phyloP scores from a whole-genome alignment of 2,329 filamentous ascomycete species.

The Xylariaceae sp. region DNA sequence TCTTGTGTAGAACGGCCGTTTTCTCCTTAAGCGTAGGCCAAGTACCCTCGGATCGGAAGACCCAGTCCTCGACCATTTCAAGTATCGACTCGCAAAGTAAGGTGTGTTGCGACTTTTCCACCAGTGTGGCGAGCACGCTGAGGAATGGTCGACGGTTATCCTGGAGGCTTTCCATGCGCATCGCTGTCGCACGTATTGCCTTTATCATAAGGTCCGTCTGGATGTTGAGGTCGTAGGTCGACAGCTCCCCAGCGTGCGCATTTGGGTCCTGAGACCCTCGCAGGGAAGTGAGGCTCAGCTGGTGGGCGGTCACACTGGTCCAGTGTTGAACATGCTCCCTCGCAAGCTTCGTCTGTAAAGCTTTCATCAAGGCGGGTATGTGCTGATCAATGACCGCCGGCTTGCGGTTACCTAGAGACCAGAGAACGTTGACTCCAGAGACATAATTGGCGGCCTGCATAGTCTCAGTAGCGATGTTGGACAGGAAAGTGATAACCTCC shows the following conservation, averaged over 20 bases:
- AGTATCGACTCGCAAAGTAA: conserved; percentile 87
- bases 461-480: conserved; percentile 78
- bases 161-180: conserved; percentile 85
- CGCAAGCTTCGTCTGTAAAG: conserved; percentile 82
- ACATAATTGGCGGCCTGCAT: conserved; percentile 75
- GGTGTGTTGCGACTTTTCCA: conserved; percentile 87
- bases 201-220: conserved; percentile 90
- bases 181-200: conserved; percentile 84
- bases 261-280: conserved; percentile 44
- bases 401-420: conserved; percentile 80
- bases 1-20: conserved; percentile 97
- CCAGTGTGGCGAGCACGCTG: conserved; percentile 86
- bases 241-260: conserved; percentile 50
- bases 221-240: conserved; percentile 74
- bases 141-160: conserved; percentile 90
- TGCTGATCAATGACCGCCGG: conserved; percentile 86
- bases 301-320: conserved; percentile 47
- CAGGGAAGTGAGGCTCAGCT: conserved; percentile 31
- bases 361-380: conserved; percentile 83
- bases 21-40: conserved; percentile 98
- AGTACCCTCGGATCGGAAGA: conserved; percentile 89
- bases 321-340: conserved; percentile 86
- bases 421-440: conserved; percentile 85
- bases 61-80: conserved; percentile 89
- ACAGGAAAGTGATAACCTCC: conserved; percentile 79